Percentiles rank a stretch among this genome's conserved stretches.
Evolutionary conservation across 192 early-diverging fungal species (phyloP).

Genomic region (Rhizoclosmatium sp.): DNA sequence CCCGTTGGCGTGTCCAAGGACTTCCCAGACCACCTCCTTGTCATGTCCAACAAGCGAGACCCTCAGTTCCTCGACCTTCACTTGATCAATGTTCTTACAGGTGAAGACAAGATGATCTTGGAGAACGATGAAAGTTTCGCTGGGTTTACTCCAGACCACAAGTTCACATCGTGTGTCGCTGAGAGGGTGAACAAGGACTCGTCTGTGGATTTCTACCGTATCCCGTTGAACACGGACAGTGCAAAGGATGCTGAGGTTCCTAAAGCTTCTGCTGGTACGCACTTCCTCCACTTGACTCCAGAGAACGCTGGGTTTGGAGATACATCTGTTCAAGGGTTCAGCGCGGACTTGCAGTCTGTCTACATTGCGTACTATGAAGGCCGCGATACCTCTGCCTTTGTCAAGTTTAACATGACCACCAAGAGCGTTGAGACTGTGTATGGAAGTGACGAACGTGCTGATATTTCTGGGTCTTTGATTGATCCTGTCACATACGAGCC

Average conservation of each 20-base stretch:
- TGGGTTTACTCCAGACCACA: slow-evolving; percentile 1
- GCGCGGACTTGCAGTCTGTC: neutral
- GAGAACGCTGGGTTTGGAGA: slow-evolving; percentile 17
- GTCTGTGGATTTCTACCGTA: slow-evolving; percentile 1
- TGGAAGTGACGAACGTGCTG: neutral
- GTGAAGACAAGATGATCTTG: slow-evolving; percentile 37
- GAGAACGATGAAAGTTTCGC: slow-evolving; percentile 34
- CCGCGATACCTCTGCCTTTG: slow-evolving; percentile 18
- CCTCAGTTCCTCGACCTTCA: slow-evolving; percentile 38
- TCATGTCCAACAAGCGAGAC: slow-evolving; percentile 44
- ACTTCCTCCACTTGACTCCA: slow-evolving; percentile 3
- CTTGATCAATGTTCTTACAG: slow-evolving; percentile 38
- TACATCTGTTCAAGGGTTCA: neutral
- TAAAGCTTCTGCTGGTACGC: slow-evolving; percentile 7
- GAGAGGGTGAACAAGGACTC: slow-evolving; percentile 14
- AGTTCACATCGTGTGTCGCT: slow-evolving; percentile 4
- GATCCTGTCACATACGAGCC: slow-evolving; percentile 19
- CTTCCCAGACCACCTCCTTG: slow-evolving; percentile 41
- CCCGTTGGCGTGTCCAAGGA: slow-evolving; percentile 22
- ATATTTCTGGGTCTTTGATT: slow-evolving; percentile 12
- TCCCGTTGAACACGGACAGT: neutral
- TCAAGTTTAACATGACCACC: slow-evolving; percentile 8
- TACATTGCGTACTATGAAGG: slow-evolving; percentile 9
- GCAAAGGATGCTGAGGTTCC: neutral
- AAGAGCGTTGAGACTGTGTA: neutral